phyloP scores from a whole-genome alignment of 768 basidiomycete species.

The Cystobasidium onofrii region DNA sequence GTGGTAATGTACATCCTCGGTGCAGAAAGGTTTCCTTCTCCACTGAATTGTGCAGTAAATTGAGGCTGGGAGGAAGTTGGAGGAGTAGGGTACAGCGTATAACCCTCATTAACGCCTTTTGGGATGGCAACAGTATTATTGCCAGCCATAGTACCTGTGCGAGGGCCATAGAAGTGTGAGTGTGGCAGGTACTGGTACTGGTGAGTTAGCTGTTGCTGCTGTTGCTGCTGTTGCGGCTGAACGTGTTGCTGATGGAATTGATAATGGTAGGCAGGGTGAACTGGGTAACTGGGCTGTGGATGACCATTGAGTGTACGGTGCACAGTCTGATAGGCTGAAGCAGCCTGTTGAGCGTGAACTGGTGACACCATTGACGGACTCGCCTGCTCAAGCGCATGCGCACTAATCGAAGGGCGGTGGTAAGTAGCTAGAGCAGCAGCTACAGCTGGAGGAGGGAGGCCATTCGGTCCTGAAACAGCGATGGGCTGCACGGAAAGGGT shows the following conservation, averaged over 20 bases:
- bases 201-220: not conserved
- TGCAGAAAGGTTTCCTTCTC: not conserved
- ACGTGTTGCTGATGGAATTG: not conserved
- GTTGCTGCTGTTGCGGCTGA: not conserved
- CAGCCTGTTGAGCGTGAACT: not conserved
- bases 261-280: not conserved
- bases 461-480: not conserved
- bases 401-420: not conserved
- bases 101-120: not conserved
- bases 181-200: no score
- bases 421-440: not conserved
- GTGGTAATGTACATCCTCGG: constrained; percentile 14
- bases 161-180: not conserved
- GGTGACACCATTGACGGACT: not conserved
- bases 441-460: not conserved
- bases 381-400: not conserved
- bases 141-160: not conserved
- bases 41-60: constrained; percentile 20
- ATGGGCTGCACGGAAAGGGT: not conserved
- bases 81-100: constrained; percentile 20
- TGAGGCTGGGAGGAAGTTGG: constrained; percentile 6
- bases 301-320: not conserved
- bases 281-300: not conserved
- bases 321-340: not conserved
- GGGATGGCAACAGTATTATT: not conserved